Percentiles rank a stretch among this genome's conserved stretches.
Conservation (phyloP, 202 grass and related monocot genomes). For the Carex sylvatica region DNA sequence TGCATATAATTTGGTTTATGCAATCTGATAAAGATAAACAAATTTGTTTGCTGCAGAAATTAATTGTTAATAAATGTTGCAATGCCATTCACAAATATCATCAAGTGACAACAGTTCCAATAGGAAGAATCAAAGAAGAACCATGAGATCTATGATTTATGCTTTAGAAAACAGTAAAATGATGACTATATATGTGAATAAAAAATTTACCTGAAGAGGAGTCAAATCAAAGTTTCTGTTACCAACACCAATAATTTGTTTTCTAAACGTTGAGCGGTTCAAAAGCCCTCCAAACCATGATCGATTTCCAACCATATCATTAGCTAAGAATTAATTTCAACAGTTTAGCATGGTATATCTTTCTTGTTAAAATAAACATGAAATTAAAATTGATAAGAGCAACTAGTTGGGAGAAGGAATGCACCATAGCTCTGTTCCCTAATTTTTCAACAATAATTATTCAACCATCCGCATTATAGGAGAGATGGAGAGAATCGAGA, state of each 20-base stretch:
- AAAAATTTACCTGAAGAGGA: conserved; percentile 51
- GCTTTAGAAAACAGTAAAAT: neutral
- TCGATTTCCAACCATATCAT: conserved; percentile 85
- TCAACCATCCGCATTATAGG: neutral
- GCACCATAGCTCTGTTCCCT: conserved; percentile 19
- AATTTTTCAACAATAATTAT: neutral
- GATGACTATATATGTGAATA: neutral
- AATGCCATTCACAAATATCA: neutral
- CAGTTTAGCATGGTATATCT: neutral
- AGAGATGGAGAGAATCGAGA: neutral
- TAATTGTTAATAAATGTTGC: neutral
- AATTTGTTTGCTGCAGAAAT: neutral
- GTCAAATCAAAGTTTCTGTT: conserved; percentile 43
- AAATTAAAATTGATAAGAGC: neutral
- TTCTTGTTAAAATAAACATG: conserved; percentile 3
- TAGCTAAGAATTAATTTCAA: conserved; percentile 35
- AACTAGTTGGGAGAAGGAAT: neutral
- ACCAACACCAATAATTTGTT: conserved; percentile 22
- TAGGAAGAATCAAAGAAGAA: neutral
- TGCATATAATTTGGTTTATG: neutral
- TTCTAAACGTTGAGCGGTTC: conserved; percentile 56
- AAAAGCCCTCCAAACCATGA: conserved; percentile 86
- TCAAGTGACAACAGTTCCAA: neutral
- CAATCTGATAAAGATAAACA: neutral
- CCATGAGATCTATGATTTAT: neutral